phyloP scores from a whole-genome alignment of 2,329 filamentous ascomycete genomes.

The Helicocarpus griseus region DNA sequence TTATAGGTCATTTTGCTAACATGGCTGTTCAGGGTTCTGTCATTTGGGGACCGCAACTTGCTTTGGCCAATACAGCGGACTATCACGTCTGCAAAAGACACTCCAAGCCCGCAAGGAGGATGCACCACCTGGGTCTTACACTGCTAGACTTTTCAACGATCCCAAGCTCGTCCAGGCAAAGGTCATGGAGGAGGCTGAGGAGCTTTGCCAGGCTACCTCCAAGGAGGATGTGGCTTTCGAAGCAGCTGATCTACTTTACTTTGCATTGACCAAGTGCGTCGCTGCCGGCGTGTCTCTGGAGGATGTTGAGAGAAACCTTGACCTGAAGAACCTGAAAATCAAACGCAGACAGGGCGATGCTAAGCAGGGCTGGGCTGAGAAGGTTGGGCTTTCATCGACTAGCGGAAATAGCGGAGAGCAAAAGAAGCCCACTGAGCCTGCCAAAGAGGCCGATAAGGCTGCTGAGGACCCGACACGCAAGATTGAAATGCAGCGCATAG shows the following conservation, averaged over 20 bases:
- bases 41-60: conserved; percentile 87
- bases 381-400: conserved; percentile 53
- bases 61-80: conserved; percentile 74
- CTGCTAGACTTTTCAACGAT: conserved; percentile 83
- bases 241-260: conserved; percentile 91
- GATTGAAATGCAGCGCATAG: conserved; percentile 75
- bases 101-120: conserved; percentile 70
- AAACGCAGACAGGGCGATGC: conserved; percentile 89
- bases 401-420: conserved; percentile 6
- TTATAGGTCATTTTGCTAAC: conserved; percentile 7
- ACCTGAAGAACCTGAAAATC: conserved; percentile 90
- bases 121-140: conserved; percentile 86
- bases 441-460: conserved; percentile 39
- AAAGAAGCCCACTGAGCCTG: conserved; percentile 25
- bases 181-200: conserved; percentile 97
- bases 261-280: conserved; percentile 83
- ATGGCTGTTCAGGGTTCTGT: conserved; percentile 57
- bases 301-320: conserved; percentile 85
- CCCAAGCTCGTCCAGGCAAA: conserved; percentile 83
- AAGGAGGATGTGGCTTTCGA: conserved; percentile 85
- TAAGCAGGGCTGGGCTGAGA: conserved; percentile 84
- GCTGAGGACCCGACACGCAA: conserved; percentile 46
- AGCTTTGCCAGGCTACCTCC: conserved; percentile 77
- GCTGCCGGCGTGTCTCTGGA: conserved; percentile 73
- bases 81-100: conserved; percentile 79